A percentile compares a stretch with the other conserved stretches of the same genome.
Conservation (phyloP, 148 eudicot genomes). For the Arctostaphylos glauca region DNA sequence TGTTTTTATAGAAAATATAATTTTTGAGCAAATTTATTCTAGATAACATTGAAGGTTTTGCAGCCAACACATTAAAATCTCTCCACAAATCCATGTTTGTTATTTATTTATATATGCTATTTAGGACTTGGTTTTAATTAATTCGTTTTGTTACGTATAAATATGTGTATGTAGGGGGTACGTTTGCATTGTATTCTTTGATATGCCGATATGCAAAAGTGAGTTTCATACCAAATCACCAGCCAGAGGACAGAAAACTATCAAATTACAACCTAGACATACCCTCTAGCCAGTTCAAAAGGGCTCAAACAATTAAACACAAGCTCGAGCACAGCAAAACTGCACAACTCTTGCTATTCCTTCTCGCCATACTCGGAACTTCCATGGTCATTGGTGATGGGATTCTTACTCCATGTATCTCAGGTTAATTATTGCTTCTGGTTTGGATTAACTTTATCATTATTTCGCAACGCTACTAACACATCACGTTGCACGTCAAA, state of each 20-base stretch:
- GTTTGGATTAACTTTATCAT: not conserved
- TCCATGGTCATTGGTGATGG: slow-evolving; percentile 64
- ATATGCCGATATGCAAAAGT: slow-evolving; percentile 49
- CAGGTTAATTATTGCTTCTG: slow-evolving; percentile 24
- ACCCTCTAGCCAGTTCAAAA: slow-evolving; percentile 29
- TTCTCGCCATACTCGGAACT: slow-evolving; percentile 49
- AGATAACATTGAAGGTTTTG: too few species aligned
- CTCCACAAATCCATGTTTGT: too few species aligned
- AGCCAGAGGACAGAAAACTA: slow-evolving; percentile 42
- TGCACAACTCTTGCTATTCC: slow-evolving; percentile 40
- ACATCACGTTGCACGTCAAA: too few species aligned
- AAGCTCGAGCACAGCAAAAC: slow-evolving; percentile 33
- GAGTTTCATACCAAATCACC: slow-evolving; percentile 50
- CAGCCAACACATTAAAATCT: too few species aligned
- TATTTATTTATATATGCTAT: too few species aligned
- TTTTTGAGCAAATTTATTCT: too few species aligned
- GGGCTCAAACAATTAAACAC: slow-evolving; percentile 35
- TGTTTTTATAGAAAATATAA: too few species aligned
- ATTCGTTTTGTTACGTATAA: too few species aligned
- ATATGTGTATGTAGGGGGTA: slow-evolving; percentile 33
- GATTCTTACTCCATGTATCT: slow-evolving; percentile 47
- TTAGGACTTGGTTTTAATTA: too few species aligned
- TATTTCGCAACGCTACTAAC: too few species aligned
- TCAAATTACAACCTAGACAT: slow-evolving; percentile 36
- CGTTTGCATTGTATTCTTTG: slow-evolving; percentile 55